Conservation (phyloP, 495 filamentous ascomycete genomes). For the Penicillium waksmanii region DNA sequence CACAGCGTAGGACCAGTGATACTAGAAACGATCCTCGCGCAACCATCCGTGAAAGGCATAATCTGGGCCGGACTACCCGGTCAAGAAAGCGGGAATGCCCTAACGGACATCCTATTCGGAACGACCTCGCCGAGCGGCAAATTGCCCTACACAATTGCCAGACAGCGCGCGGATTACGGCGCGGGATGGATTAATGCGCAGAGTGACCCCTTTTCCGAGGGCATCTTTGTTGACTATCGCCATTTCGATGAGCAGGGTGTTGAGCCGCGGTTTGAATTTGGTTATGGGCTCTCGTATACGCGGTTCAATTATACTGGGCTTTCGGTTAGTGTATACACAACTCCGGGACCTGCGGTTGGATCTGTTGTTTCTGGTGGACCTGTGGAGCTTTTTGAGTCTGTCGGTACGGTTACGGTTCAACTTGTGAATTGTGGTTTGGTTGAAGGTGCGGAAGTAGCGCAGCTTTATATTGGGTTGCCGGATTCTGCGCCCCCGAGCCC, state of each 20-base stretch:
- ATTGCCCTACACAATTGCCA: constrained; percentile 73
- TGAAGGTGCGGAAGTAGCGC: constrained; percentile 58
- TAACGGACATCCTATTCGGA: constrained; percentile 64
- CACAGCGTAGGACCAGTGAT: constrained; percentile 63
- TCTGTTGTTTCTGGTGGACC: constrained; percentile 58
- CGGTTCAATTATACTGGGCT: constrained; percentile 59
- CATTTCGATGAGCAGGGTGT: constrained; percentile 66
- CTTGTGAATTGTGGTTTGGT: constrained; percentile 57
- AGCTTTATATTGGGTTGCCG: constrained; percentile 68
- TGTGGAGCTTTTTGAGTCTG: constrained; percentile 57
- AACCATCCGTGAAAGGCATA: constrained; percentile 62
- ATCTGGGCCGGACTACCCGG: constrained; percentile 62
- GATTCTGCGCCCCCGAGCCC: constrained; percentile 26
- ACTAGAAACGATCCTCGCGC: constrained; percentile 47
- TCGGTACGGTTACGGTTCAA: constrained; percentile 49
- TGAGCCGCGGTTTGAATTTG: constrained; percentile 66
- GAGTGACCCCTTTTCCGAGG: constrained; percentile 65
- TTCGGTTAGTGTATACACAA: constrained; percentile 31
- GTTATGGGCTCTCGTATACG: constrained; percentile 69
- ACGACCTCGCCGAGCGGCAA: constrained; percentile 62
- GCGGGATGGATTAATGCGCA: constrained; percentile 54
- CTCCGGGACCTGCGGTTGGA: constrained; percentile 39
- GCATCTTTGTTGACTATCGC: constrained; percentile 69
- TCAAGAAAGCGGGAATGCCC: constrained; percentile 60
- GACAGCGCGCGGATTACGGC: constrained; percentile 65